Evolutionary conservation across 352 stramenopile species (phyloP).

Genomic region (Phytophthora ramorum): DNA sequence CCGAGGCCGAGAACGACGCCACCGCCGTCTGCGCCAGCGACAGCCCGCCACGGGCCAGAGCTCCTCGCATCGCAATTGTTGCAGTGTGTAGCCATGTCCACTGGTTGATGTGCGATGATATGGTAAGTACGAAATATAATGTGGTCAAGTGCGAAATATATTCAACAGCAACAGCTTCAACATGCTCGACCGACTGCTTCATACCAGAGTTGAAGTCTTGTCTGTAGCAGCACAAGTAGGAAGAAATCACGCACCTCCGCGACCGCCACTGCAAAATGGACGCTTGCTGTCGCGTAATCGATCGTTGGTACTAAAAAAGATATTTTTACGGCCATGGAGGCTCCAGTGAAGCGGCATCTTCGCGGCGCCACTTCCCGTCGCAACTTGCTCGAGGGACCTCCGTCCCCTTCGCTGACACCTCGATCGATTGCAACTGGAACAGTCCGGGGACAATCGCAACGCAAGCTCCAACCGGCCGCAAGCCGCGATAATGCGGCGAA

Average conservation of each 20-base stretch:
- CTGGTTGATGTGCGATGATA: neutral
- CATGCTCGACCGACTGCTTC: too few species aligned
- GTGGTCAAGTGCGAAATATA: neutral
- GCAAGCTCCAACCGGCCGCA: slow-evolving; percentile 3
- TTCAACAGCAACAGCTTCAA: too few species aligned
- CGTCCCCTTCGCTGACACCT: neutral
- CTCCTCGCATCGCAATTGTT: slow-evolving; percentile 49
- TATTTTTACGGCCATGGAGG: neutral
- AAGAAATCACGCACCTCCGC: neutral
- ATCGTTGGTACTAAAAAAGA: neutral
- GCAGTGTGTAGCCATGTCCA: slow-evolving; percentile 24
- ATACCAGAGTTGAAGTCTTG: too few species aligned
- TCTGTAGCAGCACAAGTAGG: too few species aligned
- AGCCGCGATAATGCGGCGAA: neutral
- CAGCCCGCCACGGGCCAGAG: slow-evolving; percentile 51
- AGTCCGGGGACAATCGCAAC: slow-evolving; percentile 15
- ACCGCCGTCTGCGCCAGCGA: slow-evolving; percentile 72
- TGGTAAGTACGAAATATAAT: neutral
- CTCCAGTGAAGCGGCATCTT: slow-evolving; percentile 12
- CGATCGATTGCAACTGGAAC: slow-evolving; percentile 16
- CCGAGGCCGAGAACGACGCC: slow-evolving; percentile 57
- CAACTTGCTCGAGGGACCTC: neutral
- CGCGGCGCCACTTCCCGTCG: slow-evolving; percentile 4
- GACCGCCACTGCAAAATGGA: neutral
- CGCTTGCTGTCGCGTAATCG: neutral